Conservation (phyloP, 148 eudicot species). For the Rhododendron molle region DNA sequence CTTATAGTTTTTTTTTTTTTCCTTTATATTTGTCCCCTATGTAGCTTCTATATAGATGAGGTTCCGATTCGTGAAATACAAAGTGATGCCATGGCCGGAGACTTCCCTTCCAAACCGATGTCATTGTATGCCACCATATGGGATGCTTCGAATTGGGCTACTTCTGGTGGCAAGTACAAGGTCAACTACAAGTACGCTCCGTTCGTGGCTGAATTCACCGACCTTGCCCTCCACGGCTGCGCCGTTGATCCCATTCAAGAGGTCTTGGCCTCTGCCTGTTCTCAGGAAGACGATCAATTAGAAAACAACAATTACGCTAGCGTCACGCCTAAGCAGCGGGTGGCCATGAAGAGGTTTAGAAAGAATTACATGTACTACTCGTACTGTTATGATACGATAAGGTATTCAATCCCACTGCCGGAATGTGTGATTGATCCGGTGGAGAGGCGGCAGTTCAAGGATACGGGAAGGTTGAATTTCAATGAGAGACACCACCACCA, state of each 20-base stretch:
- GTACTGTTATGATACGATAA: slow-evolving; percentile 38
- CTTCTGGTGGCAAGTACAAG: slow-evolving; percentile 51
- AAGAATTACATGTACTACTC: slow-evolving; percentile 41
- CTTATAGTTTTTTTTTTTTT: neutral
- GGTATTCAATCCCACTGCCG: slow-evolving; percentile 36
- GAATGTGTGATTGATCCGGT: slow-evolving; percentile 46
- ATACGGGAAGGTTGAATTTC: slow-evolving; percentile 38
- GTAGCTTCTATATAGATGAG: slow-evolving; percentile 50
- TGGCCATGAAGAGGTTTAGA: slow-evolving; percentile 39
- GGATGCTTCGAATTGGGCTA: slow-evolving; percentile 61
- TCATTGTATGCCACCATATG: slow-evolving; percentile 53
- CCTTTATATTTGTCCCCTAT: neutral
- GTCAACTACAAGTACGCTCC: slow-evolving; percentile 57
- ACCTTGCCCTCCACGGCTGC: slow-evolving; percentile 39
- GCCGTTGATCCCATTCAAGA: slow-evolving; percentile 33
- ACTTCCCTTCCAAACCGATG: slow-evolving; percentile 58
- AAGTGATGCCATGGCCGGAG: slow-evolving; percentile 45
- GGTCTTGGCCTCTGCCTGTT: slow-evolving; percentile 10
- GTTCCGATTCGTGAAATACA: slow-evolving; percentile 46
- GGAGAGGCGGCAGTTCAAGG: slow-evolving; percentile 27
- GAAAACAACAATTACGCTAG: slow-evolving; percentile 7
- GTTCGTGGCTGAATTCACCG: slow-evolving; percentile 40
- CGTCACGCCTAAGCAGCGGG: slow-evolving; percentile 22
- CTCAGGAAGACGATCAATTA: slow-evolving; percentile 10
- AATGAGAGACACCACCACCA: slow-evolving; percentile 13